Evolutionary conservation across 108 stramenopile genomes (phyloP), one percentile per base, ranked within the genome.

Genomic region (Seminavis robusta): DNA sequence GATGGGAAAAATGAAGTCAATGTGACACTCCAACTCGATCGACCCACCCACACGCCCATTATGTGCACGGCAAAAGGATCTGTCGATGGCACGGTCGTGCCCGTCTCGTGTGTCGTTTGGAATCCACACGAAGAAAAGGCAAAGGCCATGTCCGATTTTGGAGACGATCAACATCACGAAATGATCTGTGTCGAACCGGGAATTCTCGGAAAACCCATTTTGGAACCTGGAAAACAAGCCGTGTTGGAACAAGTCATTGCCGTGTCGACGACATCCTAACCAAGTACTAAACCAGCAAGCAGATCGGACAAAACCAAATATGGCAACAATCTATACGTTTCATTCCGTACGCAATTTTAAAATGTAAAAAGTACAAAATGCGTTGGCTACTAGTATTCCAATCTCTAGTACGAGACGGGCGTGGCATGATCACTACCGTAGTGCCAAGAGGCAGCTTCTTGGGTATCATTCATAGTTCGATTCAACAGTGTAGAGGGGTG

Each of bases 131-230:
- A 67, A 29, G 66, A 70, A 24, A 92, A 88, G 26, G 84, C 86
- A 1, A 63, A 52, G 26, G 75, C 69, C 1, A 86, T 92, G 87
- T 42, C 43, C 13, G 90, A 92, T 48, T 88, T 92, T 61, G 80
- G 77, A 10, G 67, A 80, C 24, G 87, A 88, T 47, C 69, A 80
- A 67, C 82, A 88, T 50, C 34, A 63, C 23, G 86, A 88, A 11
- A 88, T 92, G 84, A 82, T 92, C 42, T 92, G 90, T 56, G 82
- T 88, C 10, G 87, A 92, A 51, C 90, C 90, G 24, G 86, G 86
- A 23, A 54, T 92, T 24, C 47, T 88, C 33, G 61, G 40, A 8
- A 9, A 44, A 31, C 71, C 77, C 0, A 19, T 43, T 32, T 26
- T 90, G 28, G 56, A 65, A 45, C 51, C 71, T 1, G 81, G 82